Conservation (phyloP, 768 basidiomycete genomes). For the Tricholoma furcatifolium region DNA sequence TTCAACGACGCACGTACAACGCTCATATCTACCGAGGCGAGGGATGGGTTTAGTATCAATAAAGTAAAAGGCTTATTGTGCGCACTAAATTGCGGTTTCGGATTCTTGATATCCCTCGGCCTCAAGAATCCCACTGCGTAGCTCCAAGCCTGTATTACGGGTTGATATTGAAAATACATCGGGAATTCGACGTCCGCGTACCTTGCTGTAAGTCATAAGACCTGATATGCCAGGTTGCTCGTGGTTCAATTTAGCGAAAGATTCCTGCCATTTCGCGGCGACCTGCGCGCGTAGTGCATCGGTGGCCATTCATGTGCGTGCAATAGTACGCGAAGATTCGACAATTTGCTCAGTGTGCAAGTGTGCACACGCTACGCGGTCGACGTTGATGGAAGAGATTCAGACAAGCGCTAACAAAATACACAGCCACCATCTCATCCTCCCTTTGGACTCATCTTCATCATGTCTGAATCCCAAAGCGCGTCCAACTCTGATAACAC, state of each 20-base stretch:
- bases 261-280: conserved; percentile 69
- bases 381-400: too few relatives aligned
- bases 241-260: conserved; percentile 65
- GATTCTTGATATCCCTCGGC: conserved; percentile 50
- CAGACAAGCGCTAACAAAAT: not conserved
- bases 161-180: too few relatives aligned
- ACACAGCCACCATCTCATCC: conserved; percentile 5
- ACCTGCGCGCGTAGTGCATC: conserved; percentile 65
- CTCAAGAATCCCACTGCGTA: conserved; percentile 51
- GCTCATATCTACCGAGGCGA: conserved; percentile 37
- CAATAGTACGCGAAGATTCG: not conserved
- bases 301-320: conserved; percentile 45
- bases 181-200: too few relatives aligned
- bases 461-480: too few relatives aligned
- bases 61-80: not conserved
- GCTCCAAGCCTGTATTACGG: conserved; percentile 58
- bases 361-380: not conserved
- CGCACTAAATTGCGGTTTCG: conserved; percentile 24
- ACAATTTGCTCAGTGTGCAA: too few relatives aligned
- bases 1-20: conserved; percentile 56
- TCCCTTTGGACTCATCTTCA: too few relatives aligned
- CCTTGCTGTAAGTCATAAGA: conserved; percentile 63
- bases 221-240: too few relatives aligned
- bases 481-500: not conserved
- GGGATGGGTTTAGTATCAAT: not conserved